Conservation (phyloP, 2,329 filamentous ascomycete species). For the Trichoderma simmonsii region DNA sequence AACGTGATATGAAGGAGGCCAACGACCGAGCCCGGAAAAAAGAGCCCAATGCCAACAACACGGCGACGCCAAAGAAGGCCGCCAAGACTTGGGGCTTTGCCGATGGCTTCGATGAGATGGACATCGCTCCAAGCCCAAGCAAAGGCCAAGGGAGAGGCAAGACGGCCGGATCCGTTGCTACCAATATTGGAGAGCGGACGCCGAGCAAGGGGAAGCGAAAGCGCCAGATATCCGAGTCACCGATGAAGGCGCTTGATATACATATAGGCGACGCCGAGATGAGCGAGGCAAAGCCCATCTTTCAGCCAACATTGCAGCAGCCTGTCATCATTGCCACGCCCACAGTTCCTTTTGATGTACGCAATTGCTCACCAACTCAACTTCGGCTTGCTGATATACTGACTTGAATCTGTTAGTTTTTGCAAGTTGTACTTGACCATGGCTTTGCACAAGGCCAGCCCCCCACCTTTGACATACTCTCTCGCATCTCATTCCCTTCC, state of each 20-base stretch:
- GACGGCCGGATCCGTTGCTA: conserved; percentile 42
- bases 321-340: conserved; percentile 26
- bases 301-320: conserved; percentile 19
- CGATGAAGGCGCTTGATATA: conserved; percentile 58
- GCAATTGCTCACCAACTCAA: conserved; percentile 18
- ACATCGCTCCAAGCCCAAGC: conserved; percentile 52
- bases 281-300: conserved; percentile 29
- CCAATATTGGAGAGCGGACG: conserved; percentile 49
- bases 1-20: conserved; percentile 66
- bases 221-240: conserved; percentile 62
- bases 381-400: conserved; percentile 17
- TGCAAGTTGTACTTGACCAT: conserved; percentile 65
- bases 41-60: conserved; percentile 33
- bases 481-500: conserved; percentile 63
- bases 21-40: conserved; percentile 47
- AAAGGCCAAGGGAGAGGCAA: conserved; percentile 45
- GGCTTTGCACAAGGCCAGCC: conserved; percentile 52
- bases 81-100: conserved; percentile 57
- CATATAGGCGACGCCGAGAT: conserved; percentile 42
- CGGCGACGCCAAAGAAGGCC: conserved; percentile 59
- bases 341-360: conserved; percentile 44
- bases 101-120: conserved; percentile 74
- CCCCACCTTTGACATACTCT: conserved; percentile 65
- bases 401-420: conserved; percentile 40
- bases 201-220: conserved; percentile 72